Evolutionary conservation across 75 land plant genomes (phyloP).

Genomic region (Selaginella moellendorffii): DNA sequence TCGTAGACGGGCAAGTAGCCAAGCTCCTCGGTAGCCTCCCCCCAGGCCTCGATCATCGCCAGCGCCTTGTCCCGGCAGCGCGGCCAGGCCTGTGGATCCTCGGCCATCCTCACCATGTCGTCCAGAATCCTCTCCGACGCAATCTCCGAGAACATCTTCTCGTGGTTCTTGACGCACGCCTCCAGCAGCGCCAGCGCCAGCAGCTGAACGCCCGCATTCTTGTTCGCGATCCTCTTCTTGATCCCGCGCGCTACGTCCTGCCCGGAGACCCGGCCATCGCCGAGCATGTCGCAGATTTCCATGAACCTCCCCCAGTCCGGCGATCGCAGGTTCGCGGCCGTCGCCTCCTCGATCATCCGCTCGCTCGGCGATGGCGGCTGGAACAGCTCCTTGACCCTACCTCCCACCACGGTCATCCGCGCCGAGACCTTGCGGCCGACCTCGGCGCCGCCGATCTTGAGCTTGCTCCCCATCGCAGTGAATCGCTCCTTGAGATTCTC

Average conservation of each 20-base stretch:
- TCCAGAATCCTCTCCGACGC: slow-evolving; percentile 78
- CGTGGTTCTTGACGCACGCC: slow-evolving; percentile 80
- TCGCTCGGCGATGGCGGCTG: slow-evolving; percentile 58
- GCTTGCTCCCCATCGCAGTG: neutral
- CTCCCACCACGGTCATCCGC: neutral
- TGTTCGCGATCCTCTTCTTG: slow-evolving; percentile 61
- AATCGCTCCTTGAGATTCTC: neutral
- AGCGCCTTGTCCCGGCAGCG: slow-evolving; percentile 78
- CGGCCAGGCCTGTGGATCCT: slow-evolving; percentile 67
- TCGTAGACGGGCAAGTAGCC: slow-evolving; percentile 88
- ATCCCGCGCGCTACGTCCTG: slow-evolving; percentile 59
- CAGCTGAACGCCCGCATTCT: slow-evolving; percentile 44
- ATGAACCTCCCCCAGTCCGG: slow-evolving; percentile 70
- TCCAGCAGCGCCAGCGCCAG: slow-evolving; percentile 69
- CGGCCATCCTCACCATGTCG: slow-evolving; percentile 92
- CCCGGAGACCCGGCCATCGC: slow-evolving; percentile 45
- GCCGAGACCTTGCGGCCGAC: neutral
- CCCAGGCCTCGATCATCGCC: slow-evolving; percentile 80
- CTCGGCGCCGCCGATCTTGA: neutral
- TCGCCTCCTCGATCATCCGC: slow-evolving; percentile 61
- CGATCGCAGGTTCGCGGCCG: slow-evolving; percentile 28
- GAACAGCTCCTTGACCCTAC: slow-evolving; percentile 29
- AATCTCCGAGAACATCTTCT: slow-evolving; percentile 75
- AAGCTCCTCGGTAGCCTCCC: slow-evolving; percentile 68
- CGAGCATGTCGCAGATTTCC: slow-evolving; percentile 79